phyloP scores from a whole-genome alignment of 2,329 filamentous ascomycete species.

The Zasmidium angulare region DNA sequence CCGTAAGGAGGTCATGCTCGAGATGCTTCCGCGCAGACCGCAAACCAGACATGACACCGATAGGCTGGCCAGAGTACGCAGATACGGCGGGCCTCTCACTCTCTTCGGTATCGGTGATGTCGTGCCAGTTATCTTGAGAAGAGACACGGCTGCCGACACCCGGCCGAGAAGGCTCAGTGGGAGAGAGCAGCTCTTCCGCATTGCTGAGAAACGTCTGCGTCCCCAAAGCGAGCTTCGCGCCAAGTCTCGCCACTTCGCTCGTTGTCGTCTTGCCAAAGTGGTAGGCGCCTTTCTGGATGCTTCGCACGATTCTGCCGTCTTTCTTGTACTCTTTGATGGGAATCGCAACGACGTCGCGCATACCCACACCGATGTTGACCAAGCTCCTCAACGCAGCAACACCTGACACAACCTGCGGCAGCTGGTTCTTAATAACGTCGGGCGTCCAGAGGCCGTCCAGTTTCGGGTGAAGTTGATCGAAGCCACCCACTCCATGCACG shows the following conservation, averaged over 20 bases:
- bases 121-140: slow-evolving; percentile 44
- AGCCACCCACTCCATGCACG: slow-evolving; percentile 86
- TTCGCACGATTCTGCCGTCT: slow-evolving; percentile 87
- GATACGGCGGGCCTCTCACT: slow-evolving; percentile 78
- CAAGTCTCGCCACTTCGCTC: slow-evolving; percentile 88
- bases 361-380: slow-evolving; percentile 85
- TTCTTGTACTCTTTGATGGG: slow-evolving; percentile 91
- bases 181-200: slow-evolving; percentile 73
- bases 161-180: slow-evolving; percentile 25
- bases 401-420: slow-evolving; percentile 83
- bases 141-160: slow-evolving; percentile 7
- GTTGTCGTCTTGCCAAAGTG: slow-evolving; percentile 93
- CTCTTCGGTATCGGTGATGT: slow-evolving; percentile 62
- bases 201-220: slow-evolving; percentile 91
- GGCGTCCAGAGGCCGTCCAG: slow-evolving; percentile 97
- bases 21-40: slow-evolving; percentile 79
- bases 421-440: slow-evolving; percentile 84
- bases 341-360: slow-evolving; percentile 82
- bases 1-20: slow-evolving; percentile 80
- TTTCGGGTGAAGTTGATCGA: slow-evolving; percentile 83
- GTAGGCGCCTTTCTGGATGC: slow-evolving; percentile 84
- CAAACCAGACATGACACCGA: slow-evolving; percentile 82
- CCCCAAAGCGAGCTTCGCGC: slow-evolving; percentile 90
- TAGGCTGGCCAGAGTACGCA: slow-evolving; percentile 89
- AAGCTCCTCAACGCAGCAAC: slow-evolving; percentile 86